phyloP scores from a whole-genome alignment of 805 yeast species.

The Teunomyces panamensis region DNA sequence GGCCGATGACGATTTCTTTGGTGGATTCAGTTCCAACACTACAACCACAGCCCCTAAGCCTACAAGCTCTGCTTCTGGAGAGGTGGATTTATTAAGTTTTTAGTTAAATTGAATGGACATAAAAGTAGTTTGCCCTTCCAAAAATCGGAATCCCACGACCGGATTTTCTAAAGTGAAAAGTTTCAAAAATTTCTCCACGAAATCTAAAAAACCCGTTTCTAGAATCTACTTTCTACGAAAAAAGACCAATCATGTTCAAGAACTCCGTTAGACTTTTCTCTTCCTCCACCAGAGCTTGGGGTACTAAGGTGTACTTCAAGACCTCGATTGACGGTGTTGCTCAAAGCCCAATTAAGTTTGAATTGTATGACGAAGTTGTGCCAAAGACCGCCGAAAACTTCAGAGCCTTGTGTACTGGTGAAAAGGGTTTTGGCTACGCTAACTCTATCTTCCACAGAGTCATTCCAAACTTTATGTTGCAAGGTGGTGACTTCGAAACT shows the following conservation, averaged over 20 bases:
- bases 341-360: slow-evolving; percentile 37
- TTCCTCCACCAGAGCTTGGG: slow-evolving; percentile 41
- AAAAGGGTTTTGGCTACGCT: slow-evolving; percentile 89
- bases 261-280: slow-evolving; percentile 48
- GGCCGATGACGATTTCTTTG: slow-evolving; percentile 29
- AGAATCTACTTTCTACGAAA: no score
- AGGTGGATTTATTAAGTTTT: slow-evolving; percentile 49
- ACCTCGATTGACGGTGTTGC: slow-evolving; percentile 54
- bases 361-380: slow-evolving; percentile 47
- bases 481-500: slow-evolving; percentile 73
- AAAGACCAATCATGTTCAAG: slow-evolving; percentile 12
- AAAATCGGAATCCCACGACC: not conserved
- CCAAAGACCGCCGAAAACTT: slow-evolving; percentile 82
- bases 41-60: slow-evolving; percentile 8
- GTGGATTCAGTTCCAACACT: slow-evolving; percentile 28
- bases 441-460: slow-evolving; percentile 93
- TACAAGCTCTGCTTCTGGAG: slow-evolving; percentile 27
- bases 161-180: not conserved
- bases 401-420: slow-evolving; percentile 84
- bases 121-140: not conserved
- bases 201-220: no score
- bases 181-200: not conserved
- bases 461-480: slow-evolving; percentile 94
- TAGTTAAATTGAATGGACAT: slow-evolving; percentile 14
- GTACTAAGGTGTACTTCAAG: slow-evolving; percentile 56